These are phyloP conservation scores for Auxenochlorella pyrenoidosa DNA, from an alignment of 139 green algal genomes.

Conservation along the genomic window DNA sequence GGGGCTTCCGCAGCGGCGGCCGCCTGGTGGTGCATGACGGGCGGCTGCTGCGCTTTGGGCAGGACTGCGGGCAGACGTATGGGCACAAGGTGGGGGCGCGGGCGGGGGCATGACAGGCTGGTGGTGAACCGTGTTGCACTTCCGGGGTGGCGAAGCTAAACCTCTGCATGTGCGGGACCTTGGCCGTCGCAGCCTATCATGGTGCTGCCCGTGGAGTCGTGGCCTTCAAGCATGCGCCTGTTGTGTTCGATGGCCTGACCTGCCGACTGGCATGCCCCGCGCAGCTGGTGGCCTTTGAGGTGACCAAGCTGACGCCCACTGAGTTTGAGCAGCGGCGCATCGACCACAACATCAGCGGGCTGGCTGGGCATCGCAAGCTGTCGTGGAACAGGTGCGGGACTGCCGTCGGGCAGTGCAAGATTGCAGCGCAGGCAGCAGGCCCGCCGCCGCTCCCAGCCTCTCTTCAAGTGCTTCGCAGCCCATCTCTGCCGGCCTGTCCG, in stretches of 20 bases:
- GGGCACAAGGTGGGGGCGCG: constrained; percentile 41
- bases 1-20: constrained; percentile 39
- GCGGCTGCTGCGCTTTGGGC: constrained; percentile 55
- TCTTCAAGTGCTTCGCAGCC: no score
- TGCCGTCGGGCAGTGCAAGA: no score
- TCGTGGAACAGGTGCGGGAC: constrained; percentile 8
- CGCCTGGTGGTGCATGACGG: constrained; percentile 40
- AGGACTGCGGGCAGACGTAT: constrained; percentile 59
- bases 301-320: constrained; percentile 18
- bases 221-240: background rate
- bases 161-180: no score
- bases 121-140: background rate
- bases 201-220: no score
- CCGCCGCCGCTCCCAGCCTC: no score
- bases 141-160: no score
- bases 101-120: no score
- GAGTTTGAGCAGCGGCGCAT: constrained; percentile 51
- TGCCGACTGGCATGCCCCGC: background rate
- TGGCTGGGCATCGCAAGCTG: background rate
- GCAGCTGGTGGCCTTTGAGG: constrained; percentile 25
- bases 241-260: background rate
- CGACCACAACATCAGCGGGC: constrained; percentile 24
- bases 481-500: background rate
- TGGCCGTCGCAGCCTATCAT: no score
- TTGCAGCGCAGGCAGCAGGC: no score